Percentiles rank a stretch among this genome's conserved stretches.
Conservation (phyloP, 306 rosid genomes). For the Vigna radiata region DNA sequence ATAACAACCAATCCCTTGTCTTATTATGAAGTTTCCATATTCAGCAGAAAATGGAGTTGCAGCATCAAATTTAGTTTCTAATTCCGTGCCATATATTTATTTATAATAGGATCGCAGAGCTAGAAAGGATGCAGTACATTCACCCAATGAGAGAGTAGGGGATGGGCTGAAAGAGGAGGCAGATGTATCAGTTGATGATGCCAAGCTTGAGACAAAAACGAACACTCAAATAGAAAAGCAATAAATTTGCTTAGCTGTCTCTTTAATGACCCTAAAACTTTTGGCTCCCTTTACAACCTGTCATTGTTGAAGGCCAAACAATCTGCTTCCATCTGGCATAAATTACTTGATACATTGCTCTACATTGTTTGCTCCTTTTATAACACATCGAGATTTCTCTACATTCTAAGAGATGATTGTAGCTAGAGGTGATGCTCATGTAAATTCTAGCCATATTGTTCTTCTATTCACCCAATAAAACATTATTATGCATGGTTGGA, state of each 20-base stretch:
- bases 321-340: constrained; percentile 39
- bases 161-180: constrained; percentile 52
- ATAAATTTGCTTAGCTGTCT: constrained; percentile 52
- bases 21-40: constrained; percentile 24
- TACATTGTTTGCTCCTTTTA: constrained; percentile 37
- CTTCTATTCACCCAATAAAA: constrained; percentile 49
- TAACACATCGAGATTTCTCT: constrained; percentile 28
- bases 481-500: constrained; percentile 3
- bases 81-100: not conserved
- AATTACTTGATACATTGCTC: constrained; percentile 20
- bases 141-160: constrained; percentile 46
- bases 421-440: constrained; percentile 43
- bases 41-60: constrained; percentile 8
- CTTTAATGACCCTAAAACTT: constrained; percentile 25
- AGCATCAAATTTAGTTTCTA: constrained; percentile 32
- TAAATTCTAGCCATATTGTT: constrained; percentile 40
- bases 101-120: constrained; percentile 63
- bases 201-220: constrained; percentile 48
- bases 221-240: constrained; percentile 45
- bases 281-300: constrained; percentile 54
- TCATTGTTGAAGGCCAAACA: constrained; percentile 44
- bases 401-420: constrained; percentile 42
- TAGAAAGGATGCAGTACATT: constrained; percentile 51
- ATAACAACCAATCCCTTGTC: constrained; percentile 13
- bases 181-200: constrained; percentile 42